A percentile compares a stretch with the other conserved stretches of the same genome.
phyloP scores from a whole-genome alignment of 2,329 filamentous ascomycete species.

The Fusarium sp. region DNA sequence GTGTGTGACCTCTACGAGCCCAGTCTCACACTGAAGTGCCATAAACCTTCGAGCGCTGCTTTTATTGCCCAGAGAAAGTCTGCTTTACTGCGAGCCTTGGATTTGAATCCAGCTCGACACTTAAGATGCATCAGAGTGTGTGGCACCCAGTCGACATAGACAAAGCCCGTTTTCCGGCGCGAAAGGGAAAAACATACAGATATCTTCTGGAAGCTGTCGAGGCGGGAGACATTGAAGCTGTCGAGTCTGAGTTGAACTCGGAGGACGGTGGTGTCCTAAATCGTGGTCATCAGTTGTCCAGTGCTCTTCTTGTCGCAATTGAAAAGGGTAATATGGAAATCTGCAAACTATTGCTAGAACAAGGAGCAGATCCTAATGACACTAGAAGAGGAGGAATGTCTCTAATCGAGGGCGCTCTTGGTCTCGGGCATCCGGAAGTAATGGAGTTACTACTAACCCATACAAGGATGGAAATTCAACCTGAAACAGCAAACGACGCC shows the following conservation, averaged over 20 bases:
- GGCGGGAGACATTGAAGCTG: not conserved
- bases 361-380: not conserved
- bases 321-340: not conserved
- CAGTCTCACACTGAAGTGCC: slow-evolving; percentile 10
- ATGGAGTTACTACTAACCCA: not conserved
- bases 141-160: not conserved
- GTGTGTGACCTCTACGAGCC: not conserved
- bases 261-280: no score
- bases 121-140: slow-evolving; percentile 4
- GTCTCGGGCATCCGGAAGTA: not conserved
- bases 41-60: slow-evolving; percentile 24
- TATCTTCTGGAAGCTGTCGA: not conserved
- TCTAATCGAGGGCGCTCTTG: not conserved
- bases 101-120: not conserved
- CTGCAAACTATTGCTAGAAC: not conserved
- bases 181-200: not conserved
- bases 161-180: not conserved
- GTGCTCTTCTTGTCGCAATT: no score
- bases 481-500: not conserved
- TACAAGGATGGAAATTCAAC: not conserved
- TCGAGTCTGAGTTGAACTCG: not conserved
- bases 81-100: slow-evolving; percentile 14
- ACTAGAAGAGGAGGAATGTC: not conserved
- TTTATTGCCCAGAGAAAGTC: slow-evolving; percentile 1
- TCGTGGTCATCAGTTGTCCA: no score